Base-by-base conservation (phyloP, 116 monocot species). In the Iris pallida region DNA sequence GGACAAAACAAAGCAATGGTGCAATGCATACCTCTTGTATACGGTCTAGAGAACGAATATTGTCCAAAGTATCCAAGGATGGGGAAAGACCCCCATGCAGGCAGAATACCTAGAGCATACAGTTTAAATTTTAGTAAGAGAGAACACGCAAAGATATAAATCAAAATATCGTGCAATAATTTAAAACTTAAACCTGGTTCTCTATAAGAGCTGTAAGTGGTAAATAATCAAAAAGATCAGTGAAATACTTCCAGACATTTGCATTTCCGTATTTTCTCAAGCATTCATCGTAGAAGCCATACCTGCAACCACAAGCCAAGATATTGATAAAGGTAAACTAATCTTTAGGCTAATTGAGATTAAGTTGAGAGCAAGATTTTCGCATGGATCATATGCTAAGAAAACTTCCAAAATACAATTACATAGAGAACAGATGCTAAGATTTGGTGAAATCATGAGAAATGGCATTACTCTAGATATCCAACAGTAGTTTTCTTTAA, bases 31-130 rank as follows among this genome's bases (percentile, higher is more conserved):
- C 98, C 90, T 98, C 98, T 57, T 98, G 98, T 61, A 98, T 90
- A 47, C 98, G 98, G 63, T 98, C 93, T 72, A 98, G 92, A 67
- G 83, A 75, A 55, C 98, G 98, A 30, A 98, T 93, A 64, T 90
- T 90, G 65, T 98, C 98, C 30, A 98, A 79, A 55, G 93, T 98
- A 57, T 98, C 93, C 76, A 98, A 74, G 4, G 98, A 98, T 60
- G 90, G 90, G 47, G 90, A 90, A 8, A 90, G 71, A 59, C 90
- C 90, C 6, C 90, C 90, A 71, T 90, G 90, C 70, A 90, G 73
- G 65, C 90, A 90, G 65, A 90, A 83, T 55, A 90, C 53, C 86
- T 90, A 64, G 49, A 81, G 40, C 8, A 56, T 45, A 45, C 7
- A 78, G 49, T 42, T 6, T 59, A 42, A 17, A 5, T 42, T 12